Base-by-base conservation (phyloP, 495 filamentous ascomycete species). In the Friedmanniomyces endolithicus region DNA sequence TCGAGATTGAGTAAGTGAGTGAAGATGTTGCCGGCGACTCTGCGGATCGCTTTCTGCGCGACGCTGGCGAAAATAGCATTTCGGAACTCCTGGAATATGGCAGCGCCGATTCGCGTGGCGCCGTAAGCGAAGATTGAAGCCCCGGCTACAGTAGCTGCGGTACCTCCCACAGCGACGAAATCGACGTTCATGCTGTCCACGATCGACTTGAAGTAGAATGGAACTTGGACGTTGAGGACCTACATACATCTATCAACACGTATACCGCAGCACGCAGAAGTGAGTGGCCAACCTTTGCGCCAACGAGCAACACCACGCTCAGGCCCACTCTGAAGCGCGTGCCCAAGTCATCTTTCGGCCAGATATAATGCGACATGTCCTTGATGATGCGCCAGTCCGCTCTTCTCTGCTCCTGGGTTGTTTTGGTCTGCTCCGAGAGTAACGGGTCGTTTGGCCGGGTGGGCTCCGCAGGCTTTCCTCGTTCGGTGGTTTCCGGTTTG, bases 331-430 rank as follows among this genome's bases (percentile, higher is more conserved):
- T 82, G 52, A 85, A 70, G 67, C 90, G 88, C 8, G 89, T 89
- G 22, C 83, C 83, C 63, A 85, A 71, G 62, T 84, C 87, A 68
- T 85, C 81, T 74, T 92, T 95, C 27, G 92, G 92, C 92, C 92
- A 98, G n/a, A 98, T 70, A 67, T 98, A 98, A 52, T 79, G 82
- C 41, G 85, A 80, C 90, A 98, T 96, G 68, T 97, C 88, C 70
- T 88, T 94, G 74, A 98, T 90, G 45, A 98, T 98, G 7, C 87
- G 88, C 92, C 94, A 97, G 59, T 98, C 92, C 6, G 89, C 94
- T 69, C 88, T 94, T 45, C 92, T 78, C 71, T 97, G 92, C 68
- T 95, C 89, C 62, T 88, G 86, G 11, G 78, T 85, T 2, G 77
- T 74, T 29, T 77, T 64, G 4, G 68, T 71, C 48, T 75, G 64